A percentile compares a stretch with the other conserved stretches of the same genome.
Conservation (phyloP, 495 filamentous ascomycete species). For the Podospora australis region DNA sequence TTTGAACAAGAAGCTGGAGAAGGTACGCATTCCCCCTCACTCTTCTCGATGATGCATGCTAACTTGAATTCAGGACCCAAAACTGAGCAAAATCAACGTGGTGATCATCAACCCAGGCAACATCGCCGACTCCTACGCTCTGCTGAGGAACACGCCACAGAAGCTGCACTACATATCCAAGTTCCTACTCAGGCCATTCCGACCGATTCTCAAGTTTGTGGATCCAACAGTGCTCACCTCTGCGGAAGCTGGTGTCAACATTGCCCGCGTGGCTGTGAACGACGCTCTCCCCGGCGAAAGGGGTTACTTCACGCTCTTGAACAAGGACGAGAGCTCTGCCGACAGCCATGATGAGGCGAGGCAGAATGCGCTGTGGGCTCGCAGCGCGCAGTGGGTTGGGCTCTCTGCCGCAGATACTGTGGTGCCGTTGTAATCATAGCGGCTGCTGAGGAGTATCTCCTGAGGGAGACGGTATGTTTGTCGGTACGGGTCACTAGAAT, state of each 20-base stretch:
- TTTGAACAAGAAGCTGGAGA: slow-evolving; percentile 36
- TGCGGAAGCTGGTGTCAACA: slow-evolving; percentile 31
- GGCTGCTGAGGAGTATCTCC: too few relatives aligned
- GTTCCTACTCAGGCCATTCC: slow-evolving; percentile 29
- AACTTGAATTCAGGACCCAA: slow-evolving; percentile 26
- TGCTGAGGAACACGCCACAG: slow-evolving; percentile 36
- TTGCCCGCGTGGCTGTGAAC: slow-evolving; percentile 25
- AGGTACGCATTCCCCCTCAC: slow-evolving; percentile 21
- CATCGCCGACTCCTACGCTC: slow-evolving; percentile 39
- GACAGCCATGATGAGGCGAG: slow-evolving; percentile 34
- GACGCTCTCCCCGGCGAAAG: slow-evolving; percentile 24
- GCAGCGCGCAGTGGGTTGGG: slow-evolving; percentile 38
- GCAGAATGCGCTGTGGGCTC: slow-evolving; percentile 39
- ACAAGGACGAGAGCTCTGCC: slow-evolving; percentile 32
- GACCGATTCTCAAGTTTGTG: slow-evolving; percentile 27
- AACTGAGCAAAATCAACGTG: slow-evolving; percentile 36
- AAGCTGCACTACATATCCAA: slow-evolving; percentile 19
- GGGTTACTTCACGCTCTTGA: slow-evolving; percentile 36
- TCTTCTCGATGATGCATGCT: background rate
- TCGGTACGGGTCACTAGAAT: too few relatives aligned
- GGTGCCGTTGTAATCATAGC: too few relatives aligned
- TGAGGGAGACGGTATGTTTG: too few relatives aligned
- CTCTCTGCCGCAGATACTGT: slow-evolving; percentile 8
- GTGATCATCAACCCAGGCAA: slow-evolving; percentile 43
- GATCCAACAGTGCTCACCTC: slow-evolving; percentile 31